Evolutionary conservation across 1,284 basidiomycete species (phyloP), one percentile per base, ranked within the genome.

Genomic region (Papiliotrema terrestris): DNA sequence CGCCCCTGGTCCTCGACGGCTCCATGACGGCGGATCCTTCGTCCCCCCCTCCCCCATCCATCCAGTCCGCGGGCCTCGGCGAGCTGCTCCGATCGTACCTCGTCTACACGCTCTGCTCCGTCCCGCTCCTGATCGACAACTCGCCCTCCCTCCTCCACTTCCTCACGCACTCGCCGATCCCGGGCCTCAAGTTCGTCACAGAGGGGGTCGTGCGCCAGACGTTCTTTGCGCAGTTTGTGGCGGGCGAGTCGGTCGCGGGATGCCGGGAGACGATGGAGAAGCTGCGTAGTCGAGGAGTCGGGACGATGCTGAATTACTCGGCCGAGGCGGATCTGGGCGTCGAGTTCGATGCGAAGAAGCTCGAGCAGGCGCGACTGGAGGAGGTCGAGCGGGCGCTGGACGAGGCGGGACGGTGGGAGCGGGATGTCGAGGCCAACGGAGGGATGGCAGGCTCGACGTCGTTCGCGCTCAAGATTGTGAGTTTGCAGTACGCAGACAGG

Each of bases 211-310:
- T 95, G 11, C 81, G 89, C 44, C 76, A 80, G 26, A 95, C 93
- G 2, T 96, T 96, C 79, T 96, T 94, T 69, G 80, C 83, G 47
- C 78, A 81, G 66, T 96, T 96, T 66, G 91, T 94, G 6, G 90
- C 91, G 1, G 91, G 88, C 3, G 91, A 95, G 58, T 86, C 87
- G 0, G 86, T 87, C 0, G 80, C 83, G 35, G 85, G 82, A 41
- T 84, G 85, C 14, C 63, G 89, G 8, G 84, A 86, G 2, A 69
- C 88, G 2, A 82, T 95, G 45, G 79, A 80, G 41, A 69, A 75
- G 17, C 78, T 95, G 35, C 82, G 89, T 23, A 69, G 74, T 11
- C 81, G 83, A 60, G 86, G 87, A 63, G 87, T 86, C 58, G 92
- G 90, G 5, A 80, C 83, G n/a, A 78, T 95, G 17, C 84, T 96